Conservation (phyloP, 441 rosid species). For the Erodium chrysanthum region DNA sequence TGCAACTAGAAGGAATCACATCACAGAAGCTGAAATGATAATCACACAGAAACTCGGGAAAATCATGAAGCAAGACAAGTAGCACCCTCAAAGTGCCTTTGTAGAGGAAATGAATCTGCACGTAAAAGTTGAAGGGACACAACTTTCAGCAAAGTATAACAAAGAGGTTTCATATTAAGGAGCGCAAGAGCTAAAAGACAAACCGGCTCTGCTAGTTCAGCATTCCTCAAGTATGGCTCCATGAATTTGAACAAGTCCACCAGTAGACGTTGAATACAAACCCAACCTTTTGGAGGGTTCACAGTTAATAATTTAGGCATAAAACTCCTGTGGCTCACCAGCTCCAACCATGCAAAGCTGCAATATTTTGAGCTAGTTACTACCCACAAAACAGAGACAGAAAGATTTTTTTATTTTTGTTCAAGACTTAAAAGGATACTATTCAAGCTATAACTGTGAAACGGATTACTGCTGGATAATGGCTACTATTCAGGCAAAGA, state of each 20-base stretch:
- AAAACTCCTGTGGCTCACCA: slow-evolving; percentile 27
- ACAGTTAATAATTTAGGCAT: slow-evolving; percentile 24
- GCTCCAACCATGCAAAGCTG: slow-evolving; percentile 29
- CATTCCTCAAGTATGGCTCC: slow-evolving; percentile 29
- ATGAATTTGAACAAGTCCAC: slow-evolving; percentile 26
- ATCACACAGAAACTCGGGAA: slow-evolving; percentile 27
- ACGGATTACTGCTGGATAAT: neutral
- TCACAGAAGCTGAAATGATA: slow-evolving; percentile 28
- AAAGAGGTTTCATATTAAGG: neutral
- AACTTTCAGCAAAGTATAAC: neutral
- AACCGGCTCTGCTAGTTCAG: slow-evolving; percentile 22
- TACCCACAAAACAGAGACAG: neutral
- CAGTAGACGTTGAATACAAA: slow-evolving; percentile 21
- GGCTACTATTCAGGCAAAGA: neutral
- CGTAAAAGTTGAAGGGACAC: neutral
- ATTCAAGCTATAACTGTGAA: neutral
- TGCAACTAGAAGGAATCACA: slow-evolving; percentile 26
- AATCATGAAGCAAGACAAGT: slow-evolving; percentile 26
- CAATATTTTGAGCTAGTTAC: neutral
- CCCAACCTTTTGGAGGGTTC: slow-evolving; percentile 25
- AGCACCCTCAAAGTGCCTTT: slow-evolving; percentile 25
- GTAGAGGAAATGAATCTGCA: slow-evolving; percentile 24
- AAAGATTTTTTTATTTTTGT: too few relatives aligned
- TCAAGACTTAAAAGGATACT: neutral
- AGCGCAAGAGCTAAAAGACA: neutral